Evolutionary conservation across 257 asterid genomes (phyloP).

Genomic region (Primulina eburnea): DNA sequence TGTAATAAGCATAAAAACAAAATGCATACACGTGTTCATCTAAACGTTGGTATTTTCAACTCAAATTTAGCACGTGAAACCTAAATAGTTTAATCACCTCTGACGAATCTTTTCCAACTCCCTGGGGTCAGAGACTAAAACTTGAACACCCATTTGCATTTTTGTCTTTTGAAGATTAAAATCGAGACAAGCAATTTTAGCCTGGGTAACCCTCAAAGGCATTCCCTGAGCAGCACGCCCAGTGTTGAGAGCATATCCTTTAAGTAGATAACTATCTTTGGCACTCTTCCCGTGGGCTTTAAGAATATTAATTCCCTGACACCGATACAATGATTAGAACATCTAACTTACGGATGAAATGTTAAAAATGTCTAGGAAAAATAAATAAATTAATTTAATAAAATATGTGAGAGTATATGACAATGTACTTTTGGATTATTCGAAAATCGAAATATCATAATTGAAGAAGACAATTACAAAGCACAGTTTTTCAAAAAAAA

Average conservation of each 20-base stretch:
- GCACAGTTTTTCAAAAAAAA: conserved; percentile 1
- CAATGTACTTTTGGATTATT: conserved; percentile 8
- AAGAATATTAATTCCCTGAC: conserved; percentile 83
- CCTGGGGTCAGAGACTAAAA: conserved; percentile 82
- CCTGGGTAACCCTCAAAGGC: conserved; percentile 84
- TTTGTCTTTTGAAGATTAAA: conserved; percentile 89
- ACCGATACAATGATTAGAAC: conserved; percentile 25
- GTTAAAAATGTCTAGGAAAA: neutral
- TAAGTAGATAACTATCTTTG: conserved; percentile 74
- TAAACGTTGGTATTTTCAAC: neutral
- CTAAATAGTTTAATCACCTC: conserved; percentile 43
- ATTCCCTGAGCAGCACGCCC: conserved; percentile 96
- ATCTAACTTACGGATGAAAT: conserved; percentile 22
- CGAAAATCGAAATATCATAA: conserved; percentile 9
- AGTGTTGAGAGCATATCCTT: conserved; percentile 88
- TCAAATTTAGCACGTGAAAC: too few relatives aligned
- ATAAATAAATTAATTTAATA: neutral
- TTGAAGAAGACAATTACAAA: neutral
- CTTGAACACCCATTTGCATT: conserved; percentile 98
- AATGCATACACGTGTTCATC: neutral
- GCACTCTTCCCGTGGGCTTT: conserved; percentile 97
- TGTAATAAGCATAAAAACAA: neutral
- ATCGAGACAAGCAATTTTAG: conserved; percentile 88
- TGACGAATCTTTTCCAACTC: conserved; percentile 96
- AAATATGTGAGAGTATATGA: neutral